Percentiles rank a stretch among this genome's conserved stretches.
Conservation (phyloP, 768 basidiomycete species). For the Lentinula sp. region DNA sequence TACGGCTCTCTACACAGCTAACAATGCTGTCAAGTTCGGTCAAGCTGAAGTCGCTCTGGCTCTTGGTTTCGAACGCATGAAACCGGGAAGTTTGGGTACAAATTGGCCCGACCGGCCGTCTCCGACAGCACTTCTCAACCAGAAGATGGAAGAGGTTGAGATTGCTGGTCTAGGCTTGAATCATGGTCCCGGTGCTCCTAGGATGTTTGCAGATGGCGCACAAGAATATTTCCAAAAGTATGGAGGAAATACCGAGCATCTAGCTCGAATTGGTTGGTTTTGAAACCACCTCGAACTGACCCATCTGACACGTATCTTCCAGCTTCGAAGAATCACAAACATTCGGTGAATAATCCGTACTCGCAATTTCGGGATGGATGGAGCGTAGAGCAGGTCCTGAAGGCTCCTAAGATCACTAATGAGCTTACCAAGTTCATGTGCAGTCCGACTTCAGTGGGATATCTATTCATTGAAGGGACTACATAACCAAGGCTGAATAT, state of each 20-base stretch:
- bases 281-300: background rate
- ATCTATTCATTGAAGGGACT: background rate
- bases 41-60: conserved; percentile 72
- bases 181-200: conserved; percentile 61
- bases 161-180: conserved; percentile 46
- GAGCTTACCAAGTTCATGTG: conserved; percentile 83
- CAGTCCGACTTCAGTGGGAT: conserved; percentile 69
- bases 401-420: conserved; percentile 61
- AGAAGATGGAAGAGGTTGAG: conserved; percentile 45
- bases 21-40: conserved; percentile 63
- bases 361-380: conserved; percentile 81
- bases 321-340: conserved; percentile 83
- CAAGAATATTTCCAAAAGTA: conserved; percentile 76
- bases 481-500: background rate
- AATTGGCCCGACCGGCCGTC: conserved; percentile 51
- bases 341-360: conserved; percentile 80
- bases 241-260: conserved; percentile 57
- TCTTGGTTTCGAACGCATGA: conserved; percentile 84
- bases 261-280: conserved; percentile 69
- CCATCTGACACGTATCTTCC: background rate
- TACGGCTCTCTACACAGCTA: conserved; percentile 70
- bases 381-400: conserved; percentile 64
- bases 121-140: conserved; percentile 41
- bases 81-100: conserved; percentile 63
- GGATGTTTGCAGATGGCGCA: conserved; percentile 70